Conservation (phyloP, 2,329 filamentous ascomycete species). For the Phaeophleospora eucalypticola region DNA sequence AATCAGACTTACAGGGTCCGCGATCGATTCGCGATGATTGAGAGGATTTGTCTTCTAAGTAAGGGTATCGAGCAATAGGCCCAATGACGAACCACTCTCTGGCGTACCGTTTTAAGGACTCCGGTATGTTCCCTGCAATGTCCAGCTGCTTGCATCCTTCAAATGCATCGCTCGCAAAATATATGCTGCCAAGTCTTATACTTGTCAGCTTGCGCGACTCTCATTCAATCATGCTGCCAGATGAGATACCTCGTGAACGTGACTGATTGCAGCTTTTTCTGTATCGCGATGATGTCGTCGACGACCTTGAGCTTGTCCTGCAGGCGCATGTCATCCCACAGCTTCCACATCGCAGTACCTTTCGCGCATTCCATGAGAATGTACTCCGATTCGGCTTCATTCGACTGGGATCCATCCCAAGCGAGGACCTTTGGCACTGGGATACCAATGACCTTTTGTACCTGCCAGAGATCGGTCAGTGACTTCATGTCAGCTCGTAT, state of each 20-base stretch:
- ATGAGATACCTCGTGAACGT: slow-evolving; percentile 33
- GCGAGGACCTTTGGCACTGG: slow-evolving; percentile 26
- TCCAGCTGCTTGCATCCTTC: slow-evolving; percentile 30
- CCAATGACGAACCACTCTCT: slow-evolving; percentile 36
- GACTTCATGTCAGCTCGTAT: no score
- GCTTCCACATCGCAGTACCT: slow-evolving; percentile 28
- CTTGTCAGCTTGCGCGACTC: neutral
- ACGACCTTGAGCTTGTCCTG: slow-evolving; percentile 30
- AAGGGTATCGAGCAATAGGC: slow-evolving; percentile 33
- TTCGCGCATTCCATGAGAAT: slow-evolving; percentile 31
- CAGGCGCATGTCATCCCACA: slow-evolving; percentile 31
- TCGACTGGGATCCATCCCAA: slow-evolving; percentile 21
- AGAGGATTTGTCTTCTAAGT: slow-evolving; percentile 32
- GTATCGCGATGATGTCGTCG: slow-evolving; percentile 34
- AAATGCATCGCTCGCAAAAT: slow-evolving; percentile 33
- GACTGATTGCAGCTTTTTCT: slow-evolving; percentile 37
- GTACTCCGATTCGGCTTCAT: slow-evolving; percentile 26
- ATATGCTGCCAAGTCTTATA: slow-evolving; percentile 38
- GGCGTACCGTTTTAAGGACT: slow-evolving; percentile 31
- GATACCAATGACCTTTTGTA: slow-evolving; percentile 21
- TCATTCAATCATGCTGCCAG: neutral
- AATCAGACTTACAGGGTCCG: slow-evolving; percentile 28
- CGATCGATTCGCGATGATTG: slow-evolving; percentile 33
- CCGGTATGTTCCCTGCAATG: slow-evolving; percentile 4
- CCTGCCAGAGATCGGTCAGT: slow-evolving; percentile 4